Conservation (phyloP, 2,329 filamentous ascomycete genomes). For the Penicillium psychrosexuale region DNA sequence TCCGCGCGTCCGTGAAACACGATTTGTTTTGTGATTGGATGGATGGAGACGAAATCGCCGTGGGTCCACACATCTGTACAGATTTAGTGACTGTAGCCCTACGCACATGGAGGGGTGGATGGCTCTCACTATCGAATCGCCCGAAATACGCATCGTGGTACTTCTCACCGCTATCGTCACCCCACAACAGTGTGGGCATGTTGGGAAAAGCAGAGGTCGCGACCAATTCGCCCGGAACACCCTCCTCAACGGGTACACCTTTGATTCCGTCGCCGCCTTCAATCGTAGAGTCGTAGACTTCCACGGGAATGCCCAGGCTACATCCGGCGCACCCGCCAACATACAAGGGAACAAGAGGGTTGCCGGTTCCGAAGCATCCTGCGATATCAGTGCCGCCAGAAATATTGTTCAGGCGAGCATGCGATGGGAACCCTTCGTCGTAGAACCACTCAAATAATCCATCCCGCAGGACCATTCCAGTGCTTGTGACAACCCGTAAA, state of each 20-base stretch:
- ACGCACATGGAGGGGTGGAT: not conserved
- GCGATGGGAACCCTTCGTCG: constrained; percentile 65
- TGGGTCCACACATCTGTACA: constrained; percentile 69
- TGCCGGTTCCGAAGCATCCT: constrained; percentile 46
- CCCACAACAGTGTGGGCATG: constrained; percentile 65
- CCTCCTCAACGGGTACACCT: constrained; percentile 55
- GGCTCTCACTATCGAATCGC: constrained; percentile 16
- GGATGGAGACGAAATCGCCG: constrained; percentile 72
- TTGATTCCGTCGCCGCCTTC: constrained; percentile 32
- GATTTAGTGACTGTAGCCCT: not conserved
- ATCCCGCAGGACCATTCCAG: constrained; percentile 78
- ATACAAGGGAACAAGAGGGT: constrained; percentile 65
- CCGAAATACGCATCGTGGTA: constrained; percentile 43
- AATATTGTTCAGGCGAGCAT: constrained; percentile 56
- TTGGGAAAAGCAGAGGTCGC: constrained; percentile 71
- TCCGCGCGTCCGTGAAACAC: constrained; percentile 50
- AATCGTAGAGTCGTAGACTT: constrained; percentile 55
- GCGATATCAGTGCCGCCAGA: constrained; percentile 35
- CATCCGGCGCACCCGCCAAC: constrained; percentile 55
- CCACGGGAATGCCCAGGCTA: constrained; percentile 52
- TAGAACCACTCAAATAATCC: constrained; percentile 79
- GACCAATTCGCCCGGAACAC: constrained; percentile 73
- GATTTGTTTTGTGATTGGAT: constrained; percentile 62
- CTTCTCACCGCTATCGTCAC: constrained; percentile 50
- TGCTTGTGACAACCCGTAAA: constrained; percentile 63